phyloP scores from a whole-genome alignment of 306 rosid species.

The Citrullus amarus region DNA sequence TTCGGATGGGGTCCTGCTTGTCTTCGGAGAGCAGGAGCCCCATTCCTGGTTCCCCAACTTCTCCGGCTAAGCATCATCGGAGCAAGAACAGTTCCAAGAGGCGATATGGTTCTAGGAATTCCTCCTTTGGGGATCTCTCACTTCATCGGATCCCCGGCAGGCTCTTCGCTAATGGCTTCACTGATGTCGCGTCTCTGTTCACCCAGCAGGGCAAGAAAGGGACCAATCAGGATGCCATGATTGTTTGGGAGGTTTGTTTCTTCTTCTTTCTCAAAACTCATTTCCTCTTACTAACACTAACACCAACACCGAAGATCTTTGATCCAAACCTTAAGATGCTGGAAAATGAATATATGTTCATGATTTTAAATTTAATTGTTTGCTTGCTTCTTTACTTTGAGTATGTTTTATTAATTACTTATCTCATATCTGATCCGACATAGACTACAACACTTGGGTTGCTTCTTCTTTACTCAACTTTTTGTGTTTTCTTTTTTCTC shows the following conservation, averaged over 20 bases:
- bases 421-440: slow-evolving; percentile 5
- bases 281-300: neutral
- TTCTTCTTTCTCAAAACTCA: neutral
- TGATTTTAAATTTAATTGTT: neutral
- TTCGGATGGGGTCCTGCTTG: slow-evolving; percentile 99
- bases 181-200: slow-evolving; percentile 61
- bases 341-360: neutral
- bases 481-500: neutral
- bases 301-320: neutral
- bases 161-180: slow-evolving; percentile 62
- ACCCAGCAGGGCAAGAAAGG: slow-evolving; percentile 98
- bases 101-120: slow-evolving; percentile 35
- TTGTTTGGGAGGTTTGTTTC: slow-evolving; percentile 96
- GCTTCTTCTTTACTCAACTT: neutral
- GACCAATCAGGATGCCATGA: slow-evolving; percentile 97
- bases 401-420: neutral
- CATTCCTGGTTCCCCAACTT: slow-evolving; percentile 41
- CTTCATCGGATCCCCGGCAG: slow-evolving; percentile 68
- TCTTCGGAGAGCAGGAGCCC: slow-evolving; percentile 96
- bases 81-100: slow-evolving; percentile 24
- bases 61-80: slow-evolving; percentile 21
- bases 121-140: slow-evolving; percentile 63
- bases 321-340: neutral
- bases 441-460: neutral
- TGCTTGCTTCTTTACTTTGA: neutral